phyloP scores from a whole-genome alignment of 805 yeast species.

The Metschnikowia gruessii region DNA sequence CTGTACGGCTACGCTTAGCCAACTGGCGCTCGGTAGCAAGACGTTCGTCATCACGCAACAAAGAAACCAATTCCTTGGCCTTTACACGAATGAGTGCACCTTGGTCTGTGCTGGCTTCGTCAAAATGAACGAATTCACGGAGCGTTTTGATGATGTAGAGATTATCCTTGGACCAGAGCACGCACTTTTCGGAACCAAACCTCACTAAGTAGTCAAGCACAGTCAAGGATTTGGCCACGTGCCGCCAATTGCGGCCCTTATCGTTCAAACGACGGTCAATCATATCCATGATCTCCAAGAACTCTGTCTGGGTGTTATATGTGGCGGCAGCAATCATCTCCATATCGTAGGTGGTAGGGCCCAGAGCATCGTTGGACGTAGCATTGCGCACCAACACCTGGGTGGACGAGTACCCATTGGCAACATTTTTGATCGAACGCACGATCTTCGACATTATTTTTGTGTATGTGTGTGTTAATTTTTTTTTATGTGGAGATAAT shows the following conservation, averaged over 20 bases:
- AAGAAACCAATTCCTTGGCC: conserved; percentile 82
- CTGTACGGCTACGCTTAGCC: conserved; percentile 21
- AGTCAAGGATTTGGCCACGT: conserved; percentile 86
- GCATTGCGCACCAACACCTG: conserved; percentile 90
- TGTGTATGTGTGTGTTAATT: neutral
- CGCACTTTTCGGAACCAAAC: conserved; percentile 84
- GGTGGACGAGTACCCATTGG: conserved; percentile 82
- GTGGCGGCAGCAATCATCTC: conserved; percentile 78
- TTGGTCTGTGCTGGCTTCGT: conserved; percentile 76
- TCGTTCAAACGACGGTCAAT: conserved; percentile 88
- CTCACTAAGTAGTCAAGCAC: conserved; percentile 86
- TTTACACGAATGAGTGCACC: conserved; percentile 84
- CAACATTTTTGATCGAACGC: conserved; percentile 82
- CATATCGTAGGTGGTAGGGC: conserved; percentile 80
- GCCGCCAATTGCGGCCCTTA: conserved; percentile 97
- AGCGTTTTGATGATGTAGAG: conserved; percentile 83
- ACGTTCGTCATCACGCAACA: conserved; percentile 79
- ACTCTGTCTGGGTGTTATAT: conserved; percentile 63
- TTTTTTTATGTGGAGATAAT: neutral
- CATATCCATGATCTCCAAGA: conserved; percentile 91
- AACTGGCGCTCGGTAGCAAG: conserved; percentile 63
- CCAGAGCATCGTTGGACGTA: conserved; percentile 81
- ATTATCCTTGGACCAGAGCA: conserved; percentile 88
- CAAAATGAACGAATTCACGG: conserved; percentile 82
- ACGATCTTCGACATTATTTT: conserved; percentile 70